Base-by-base conservation (phyloP, 1,284 basidiomycete species). In the Mycosarcoma mackinlayi region DNA sequence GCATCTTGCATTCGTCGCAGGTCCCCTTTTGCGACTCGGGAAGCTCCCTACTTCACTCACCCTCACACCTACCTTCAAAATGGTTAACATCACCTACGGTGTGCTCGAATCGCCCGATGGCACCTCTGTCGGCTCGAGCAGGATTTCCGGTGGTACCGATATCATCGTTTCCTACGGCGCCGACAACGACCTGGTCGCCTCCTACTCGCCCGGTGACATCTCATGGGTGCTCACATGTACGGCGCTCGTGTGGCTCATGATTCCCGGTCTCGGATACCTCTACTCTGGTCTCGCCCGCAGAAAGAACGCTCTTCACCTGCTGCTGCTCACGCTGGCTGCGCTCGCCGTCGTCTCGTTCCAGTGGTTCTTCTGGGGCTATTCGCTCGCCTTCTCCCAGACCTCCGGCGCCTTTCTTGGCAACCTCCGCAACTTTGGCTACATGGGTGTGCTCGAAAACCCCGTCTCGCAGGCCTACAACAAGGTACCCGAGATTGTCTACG, bases 251-350 rank as follows among this genome's bases (percentile, higher is more conserved):
- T 88, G 85, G 75, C 81, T 85, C 75, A 86, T 86, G 83, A 92
- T 71, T 89, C 90, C 57, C 89, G 91, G 72, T 33, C 76, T 74
- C 84, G 86, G 69, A 2, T 94, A 93, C 85, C 88, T 94, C 27
- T 95, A 95, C 84, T 92, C 92, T 37, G 93, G 93, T 62, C 86
- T 93, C 13, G 88, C 91, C 18, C 87, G 92, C 51, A 86, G 93
- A 35, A 87, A 86, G 73, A 87, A 87, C 64, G 86, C 86, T 1
- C 81, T 87, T 10, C 84, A 84, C 39, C 83, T 87, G 13, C 78
- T 87, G 3, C 84, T 86, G 73, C 82, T 87, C 40, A 84, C 85
- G 11, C 80, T 87, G 30, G 75, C 77, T 28, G 73, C 80, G 0
- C 77, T 82, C 44, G 79, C 79, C 53, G 78, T 82, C 23, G 75